phyloP scores from a whole-genome alignment of 2,329 filamentous ascomycete species.

The Dendryphion nanum region DNA sequence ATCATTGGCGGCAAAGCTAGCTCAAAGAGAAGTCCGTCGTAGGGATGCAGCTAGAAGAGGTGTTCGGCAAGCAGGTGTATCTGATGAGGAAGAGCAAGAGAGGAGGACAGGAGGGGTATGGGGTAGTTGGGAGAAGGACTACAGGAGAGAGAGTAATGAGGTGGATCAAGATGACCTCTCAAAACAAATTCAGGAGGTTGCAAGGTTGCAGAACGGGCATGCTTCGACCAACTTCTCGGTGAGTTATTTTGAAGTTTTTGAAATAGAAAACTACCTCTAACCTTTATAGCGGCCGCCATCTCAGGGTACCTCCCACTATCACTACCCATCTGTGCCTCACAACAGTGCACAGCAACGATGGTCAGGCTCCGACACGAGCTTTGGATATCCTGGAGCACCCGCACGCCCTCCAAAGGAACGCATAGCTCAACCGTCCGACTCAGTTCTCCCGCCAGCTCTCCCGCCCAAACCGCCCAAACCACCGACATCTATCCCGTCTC shows the following conservation, averaged over 20 bases:
- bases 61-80: conserved; percentile 57
- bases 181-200: conserved; percentile 52
- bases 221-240: conserved; percentile 22
- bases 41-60: conserved; percentile 43
- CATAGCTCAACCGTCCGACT: conserved; percentile 23
- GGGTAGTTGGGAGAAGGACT: conserved; percentile 52
- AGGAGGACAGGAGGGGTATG: conserved; percentile 55
- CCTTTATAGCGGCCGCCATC: conserved; percentile 22
- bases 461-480: conserved; percentile 26
- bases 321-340: conserved; percentile 47
- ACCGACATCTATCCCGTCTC: conserved; percentile 13
- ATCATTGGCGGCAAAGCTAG: conserved; percentile 31
- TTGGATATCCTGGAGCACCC: conserved; percentile 26
- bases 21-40: conserved; percentile 34
- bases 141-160: conserved; percentile 19
- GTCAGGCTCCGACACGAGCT: conserved; percentile 19
- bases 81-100: conserved; percentile 57
- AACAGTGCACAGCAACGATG: conserved; percentile 37
- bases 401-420: conserved; percentile 38
- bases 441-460: conserved; percentile 23
- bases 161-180: conserved; percentile 50
- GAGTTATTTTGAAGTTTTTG: conserved; percentile 4
- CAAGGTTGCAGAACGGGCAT: conserved; percentile 34
- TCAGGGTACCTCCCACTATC: conserved; percentile 34
- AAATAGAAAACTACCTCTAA: conserved; percentile 11